Evolutionary conservation across 1,284 basidiomycete species (phyloP).

Genomic region (Psilocybe mexicana): DNA sequence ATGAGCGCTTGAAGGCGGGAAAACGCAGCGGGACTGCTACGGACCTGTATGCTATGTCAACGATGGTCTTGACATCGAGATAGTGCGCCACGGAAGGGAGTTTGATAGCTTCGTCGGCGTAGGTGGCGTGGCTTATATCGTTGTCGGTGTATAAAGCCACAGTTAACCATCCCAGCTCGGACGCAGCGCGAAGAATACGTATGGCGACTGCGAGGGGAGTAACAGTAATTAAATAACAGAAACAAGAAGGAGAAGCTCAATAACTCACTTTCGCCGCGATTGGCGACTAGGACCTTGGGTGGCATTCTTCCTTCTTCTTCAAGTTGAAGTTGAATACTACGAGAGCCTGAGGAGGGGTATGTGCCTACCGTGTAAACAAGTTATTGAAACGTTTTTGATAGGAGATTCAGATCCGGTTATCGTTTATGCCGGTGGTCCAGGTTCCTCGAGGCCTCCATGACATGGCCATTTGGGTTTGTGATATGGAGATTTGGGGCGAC

Average conservation of each 20-base stretch:
- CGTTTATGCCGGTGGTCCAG: no score
- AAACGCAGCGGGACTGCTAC: no score
- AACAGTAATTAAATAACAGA: constrained; percentile 9
- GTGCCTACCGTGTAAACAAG: neutral
- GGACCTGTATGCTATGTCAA: constrained; percentile 29
- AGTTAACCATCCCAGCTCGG: constrained; percentile 33
- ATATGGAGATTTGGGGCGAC: no score
- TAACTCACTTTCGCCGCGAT: constrained; percentile 39
- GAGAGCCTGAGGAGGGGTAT: no score
- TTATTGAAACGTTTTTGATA: no score
- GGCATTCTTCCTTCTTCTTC: constrained; percentile 6
- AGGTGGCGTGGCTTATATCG: constrained; percentile 36
- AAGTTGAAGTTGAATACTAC: no score
- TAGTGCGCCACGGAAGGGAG: constrained; percentile 30
- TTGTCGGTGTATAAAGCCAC: constrained; percentile 35
- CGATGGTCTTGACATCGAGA: constrained; percentile 30
- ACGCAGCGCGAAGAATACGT: constrained; percentile 33
- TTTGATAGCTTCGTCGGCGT: constrained; percentile 35
- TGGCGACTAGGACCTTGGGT: constrained; percentile 33
- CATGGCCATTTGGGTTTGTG: no score
- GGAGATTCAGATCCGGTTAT: no score
- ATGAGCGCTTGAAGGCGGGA: no score
- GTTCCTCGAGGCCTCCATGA: no score
- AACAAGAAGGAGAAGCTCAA: neutral
- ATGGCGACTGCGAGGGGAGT: constrained; percentile 31